Percentiles rank a stretch among this genome's conserved stretches.
Evolutionary conservation across 192 early-diverging fungal species (phyloP).

Genomic region (Chytriomyces sp.): DNA sequence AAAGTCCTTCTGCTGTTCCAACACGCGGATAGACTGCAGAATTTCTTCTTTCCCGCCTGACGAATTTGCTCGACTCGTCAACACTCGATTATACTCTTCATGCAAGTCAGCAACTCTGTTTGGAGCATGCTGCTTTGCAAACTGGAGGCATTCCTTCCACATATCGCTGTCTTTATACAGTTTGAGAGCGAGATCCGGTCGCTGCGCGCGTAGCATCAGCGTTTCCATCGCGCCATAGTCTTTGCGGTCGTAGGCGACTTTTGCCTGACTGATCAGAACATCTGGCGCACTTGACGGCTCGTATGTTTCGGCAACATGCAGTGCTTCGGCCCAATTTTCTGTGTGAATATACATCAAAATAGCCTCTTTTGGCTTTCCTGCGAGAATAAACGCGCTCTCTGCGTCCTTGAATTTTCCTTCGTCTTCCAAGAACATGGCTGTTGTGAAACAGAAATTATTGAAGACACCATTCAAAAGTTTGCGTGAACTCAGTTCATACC

Average conservation of each 20-base stretch:
- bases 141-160: conserved; percentile 68
- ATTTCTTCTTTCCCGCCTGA: conserved; percentile 58
- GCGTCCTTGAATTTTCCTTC: conserved; percentile 69
- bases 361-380: conserved; percentile 72
- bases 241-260: conserved; percentile 60
- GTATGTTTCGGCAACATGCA: conserved; percentile 64
- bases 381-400: conserved; percentile 63
- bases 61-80: conserved; percentile 48
- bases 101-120: conserved; percentile 55
- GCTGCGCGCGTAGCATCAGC: conserved; percentile 63
- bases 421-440: conserved; percentile 57
- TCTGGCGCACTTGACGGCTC: conserved; percentile 60
- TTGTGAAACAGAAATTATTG: not conserved
- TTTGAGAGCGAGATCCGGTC: conserved; percentile 65
- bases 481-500: conserved; percentile 45
- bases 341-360: conserved; percentile 75
- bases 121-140: conserved; percentile 67
- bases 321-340: conserved; percentile 67
- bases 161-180: conserved; percentile 63
- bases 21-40: conserved; percentile 48
- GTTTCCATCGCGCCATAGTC: conserved; percentile 62
- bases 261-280: conserved; percentile 66
- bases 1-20: conserved; percentile 68
- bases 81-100: conserved; percentile 59
- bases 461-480: conserved; percentile 38